Evolutionary conservation across 768 basidiomycete species (phyloP).

Genomic region (Grammothele lineata): DNA sequence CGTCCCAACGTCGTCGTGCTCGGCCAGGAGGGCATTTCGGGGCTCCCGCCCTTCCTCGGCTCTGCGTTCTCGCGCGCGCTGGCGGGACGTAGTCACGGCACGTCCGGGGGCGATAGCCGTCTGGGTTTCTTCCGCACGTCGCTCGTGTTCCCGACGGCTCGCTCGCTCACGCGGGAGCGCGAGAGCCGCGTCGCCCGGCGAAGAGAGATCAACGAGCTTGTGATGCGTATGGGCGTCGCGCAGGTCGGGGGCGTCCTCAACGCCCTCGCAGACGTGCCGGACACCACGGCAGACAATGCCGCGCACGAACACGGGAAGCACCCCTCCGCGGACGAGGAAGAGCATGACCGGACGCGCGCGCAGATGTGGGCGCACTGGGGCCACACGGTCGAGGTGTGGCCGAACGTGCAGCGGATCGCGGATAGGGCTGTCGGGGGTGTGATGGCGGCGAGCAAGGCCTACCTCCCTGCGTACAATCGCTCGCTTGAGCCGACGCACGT

Average conservation of each 20-base stretch:
- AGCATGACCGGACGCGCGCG: slow-evolving; percentile 21
- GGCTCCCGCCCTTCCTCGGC: slow-evolving; percentile 33
- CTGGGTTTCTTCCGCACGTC: slow-evolving; percentile 62
- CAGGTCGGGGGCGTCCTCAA: slow-evolving; percentile 67
- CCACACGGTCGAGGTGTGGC: slow-evolving; percentile 62
- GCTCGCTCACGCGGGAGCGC: slow-evolving; percentile 53
- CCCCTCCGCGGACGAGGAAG: slow-evolving; percentile 4
- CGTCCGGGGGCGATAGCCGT: slow-evolving; percentile 18
- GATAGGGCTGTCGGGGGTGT: slow-evolving; percentile 73
- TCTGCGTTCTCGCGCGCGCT: slow-evolving; percentile 13
- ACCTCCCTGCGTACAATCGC: slow-evolving; percentile 31
- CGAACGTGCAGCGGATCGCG: slow-evolving; percentile 64
- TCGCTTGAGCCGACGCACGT: slow-evolving; percentile 56
- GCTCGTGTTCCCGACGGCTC: slow-evolving; percentile 58
- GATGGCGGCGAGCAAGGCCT: slow-evolving; percentile 30
- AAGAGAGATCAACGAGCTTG: slow-evolving; percentile 74
- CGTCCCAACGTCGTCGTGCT: slow-evolving; percentile 42
- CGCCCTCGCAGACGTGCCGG: slow-evolving; percentile 21
- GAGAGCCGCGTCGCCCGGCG: slow-evolving; percentile 56
- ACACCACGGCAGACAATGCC: slow-evolving; percentile 5
- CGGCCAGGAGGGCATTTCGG: slow-evolving; percentile 35
- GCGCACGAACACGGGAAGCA: no score
- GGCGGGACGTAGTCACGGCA: slow-evolving; percentile 11
- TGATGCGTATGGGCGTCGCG: slow-evolving; percentile 80
- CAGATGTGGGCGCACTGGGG: slow-evolving; percentile 67